These are phyloP conservation scores for Chamaecyparis obtusa DNA, from an alignment of 75 land plant species.

Conservation along the genomic window DNA sequence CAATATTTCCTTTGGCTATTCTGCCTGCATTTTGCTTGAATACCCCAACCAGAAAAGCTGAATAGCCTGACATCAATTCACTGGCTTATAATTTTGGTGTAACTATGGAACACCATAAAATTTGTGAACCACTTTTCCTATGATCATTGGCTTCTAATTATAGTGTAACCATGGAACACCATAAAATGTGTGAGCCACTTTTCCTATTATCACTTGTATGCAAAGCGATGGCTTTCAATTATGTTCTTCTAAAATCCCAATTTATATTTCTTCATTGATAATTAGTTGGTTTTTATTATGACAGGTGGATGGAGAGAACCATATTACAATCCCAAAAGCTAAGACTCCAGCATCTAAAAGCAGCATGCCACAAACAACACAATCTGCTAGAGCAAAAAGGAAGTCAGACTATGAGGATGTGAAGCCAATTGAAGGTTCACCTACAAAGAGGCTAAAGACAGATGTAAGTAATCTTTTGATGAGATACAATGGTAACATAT, in stretches of 20 bases:
- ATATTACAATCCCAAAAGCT: constrained; percentile 26
- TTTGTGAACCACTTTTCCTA: too few species aligned
- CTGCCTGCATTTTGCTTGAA: too few species aligned
- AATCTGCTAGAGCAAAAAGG: constrained; percentile 61
- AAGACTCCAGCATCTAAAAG: constrained; percentile 34
- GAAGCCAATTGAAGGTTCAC: constrained; percentile 36
- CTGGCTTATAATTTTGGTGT: too few species aligned
- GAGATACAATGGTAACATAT: background rate
- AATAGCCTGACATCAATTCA: too few species aligned
- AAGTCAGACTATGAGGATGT: constrained; percentile 68
- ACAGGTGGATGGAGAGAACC: constrained; percentile 55
- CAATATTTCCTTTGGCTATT: too few species aligned
- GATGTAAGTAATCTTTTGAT: constrained; percentile 22
- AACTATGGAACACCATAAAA: too few species aligned
- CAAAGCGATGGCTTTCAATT: too few species aligned
- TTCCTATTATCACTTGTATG: too few species aligned
- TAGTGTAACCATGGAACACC: too few species aligned
- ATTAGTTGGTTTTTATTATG: background rate
- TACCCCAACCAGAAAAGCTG: too few species aligned
- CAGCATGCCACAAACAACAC: constrained; percentile 40
- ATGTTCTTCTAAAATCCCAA: background rate
- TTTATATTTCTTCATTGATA: background rate
- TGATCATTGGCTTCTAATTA: too few species aligned
- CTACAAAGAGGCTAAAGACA: constrained; percentile 62
- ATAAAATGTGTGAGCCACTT: too few species aligned